Evolutionary conservation across 2,329 filamentous ascomycete species (phyloP), one percentile per base, ranked within the genome.

Genomic region (Aspergillus sp.): DNA sequence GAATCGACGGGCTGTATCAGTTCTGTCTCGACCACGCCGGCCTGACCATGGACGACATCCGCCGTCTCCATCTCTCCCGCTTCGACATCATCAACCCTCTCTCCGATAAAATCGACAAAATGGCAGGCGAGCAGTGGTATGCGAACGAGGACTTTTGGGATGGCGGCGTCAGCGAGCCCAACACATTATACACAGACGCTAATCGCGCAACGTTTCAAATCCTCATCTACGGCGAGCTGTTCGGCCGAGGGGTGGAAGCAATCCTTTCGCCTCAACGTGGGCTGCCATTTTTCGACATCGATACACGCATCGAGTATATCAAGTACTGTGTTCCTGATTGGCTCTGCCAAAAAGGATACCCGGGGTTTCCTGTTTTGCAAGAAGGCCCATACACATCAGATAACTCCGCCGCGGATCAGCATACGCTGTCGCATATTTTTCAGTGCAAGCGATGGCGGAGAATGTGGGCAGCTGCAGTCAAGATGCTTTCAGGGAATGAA

Each of bases 41-140:
- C 19, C 41, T 68, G n/a, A 66, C 60, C 0, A 46, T 67, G 31
- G 45, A 56, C 6, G 50, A 56, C 27, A 64, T 68, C 36, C 59
- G 65, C 5, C 41, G 48, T 31, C 42, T 63, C 4, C 51, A 63
- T 40, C 40, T 44, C 7, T 42, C 56, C 32, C 55, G 61, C 7
- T 64, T 65, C 47, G 45, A 44, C 19, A 56, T 54, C 44, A 55
- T 65, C 42, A 65, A 65, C 32, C 61, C 62, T 2, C 49, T 63
- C n/a, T 50, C 50, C 3, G 56, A 65, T 46, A 44, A 58, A 34
- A 61, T 65, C 29, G 63, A 66, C 46, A 52, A 60, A 32, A 60
- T 61, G 51, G 60, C 59, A 9, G 62, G 62, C 1, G 2, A 10
- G 3, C 61, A 64, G 43, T 65, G 60, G 60, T 53, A 53, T 27